phyloP scores from a whole-genome alignment of 768 basidiomycete genomes.

The Boletus huronensis region DNA sequence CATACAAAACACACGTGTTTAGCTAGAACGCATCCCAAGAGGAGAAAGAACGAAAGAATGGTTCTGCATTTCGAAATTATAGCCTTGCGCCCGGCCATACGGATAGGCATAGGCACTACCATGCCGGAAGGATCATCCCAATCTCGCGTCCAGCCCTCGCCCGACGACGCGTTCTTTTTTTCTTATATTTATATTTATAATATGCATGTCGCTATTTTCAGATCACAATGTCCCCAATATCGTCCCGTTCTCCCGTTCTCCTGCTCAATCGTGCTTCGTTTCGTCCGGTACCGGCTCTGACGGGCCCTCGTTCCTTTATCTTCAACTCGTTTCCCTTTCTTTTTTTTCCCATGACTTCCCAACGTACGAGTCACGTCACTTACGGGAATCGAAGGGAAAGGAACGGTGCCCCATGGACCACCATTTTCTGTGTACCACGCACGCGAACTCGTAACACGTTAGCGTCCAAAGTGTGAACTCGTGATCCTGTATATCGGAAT shows the following conservation, averaged over 20 bases:
- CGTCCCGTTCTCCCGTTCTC: not conserved
- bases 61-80: constrained; percentile 4
- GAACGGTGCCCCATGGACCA: not conserved
- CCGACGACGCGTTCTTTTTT: no score
- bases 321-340: not conserved
- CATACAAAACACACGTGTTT: constrained; percentile 8
- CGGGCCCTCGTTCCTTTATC: not conserved
- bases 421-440: not conserved
- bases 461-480: not conserved
- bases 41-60: no score
- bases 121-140: constrained; percentile 19
- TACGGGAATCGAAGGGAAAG: not conserved
- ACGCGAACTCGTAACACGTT: not conserved
- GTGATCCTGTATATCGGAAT: not conserved
- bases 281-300: not conserved
- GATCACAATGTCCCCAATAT: not conserved
- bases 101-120: constrained; percentile 2
- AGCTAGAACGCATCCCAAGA: not conserved
- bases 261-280: not conserved
- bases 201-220: not conserved
- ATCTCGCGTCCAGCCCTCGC: not conserved
- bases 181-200: not conserved
- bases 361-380: not conserved
- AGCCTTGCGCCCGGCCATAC: constrained; percentile 8
- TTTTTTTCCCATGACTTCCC: no score